Conservation (phyloP, 1,284 basidiomycete genomes). For the Fomitopsis pinicola region DNA sequence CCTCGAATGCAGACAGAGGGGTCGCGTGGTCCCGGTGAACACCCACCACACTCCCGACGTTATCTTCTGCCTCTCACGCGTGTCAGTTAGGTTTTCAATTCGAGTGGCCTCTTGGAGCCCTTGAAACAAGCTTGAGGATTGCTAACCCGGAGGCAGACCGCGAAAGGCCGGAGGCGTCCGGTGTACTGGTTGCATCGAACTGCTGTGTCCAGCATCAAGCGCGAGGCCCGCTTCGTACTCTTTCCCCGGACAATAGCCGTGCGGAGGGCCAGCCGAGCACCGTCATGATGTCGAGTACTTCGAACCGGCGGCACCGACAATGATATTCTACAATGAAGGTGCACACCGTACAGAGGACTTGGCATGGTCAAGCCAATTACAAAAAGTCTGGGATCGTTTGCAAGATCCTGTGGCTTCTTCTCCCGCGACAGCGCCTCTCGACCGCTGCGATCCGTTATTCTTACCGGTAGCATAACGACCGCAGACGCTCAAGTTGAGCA, state of each 20-base stretch:
- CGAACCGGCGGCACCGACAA: background rate
- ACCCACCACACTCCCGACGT: background rate
- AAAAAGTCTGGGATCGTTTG: too few relatives aligned
- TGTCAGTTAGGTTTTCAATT: slow-evolving; percentile 4
- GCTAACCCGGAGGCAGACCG: background rate
- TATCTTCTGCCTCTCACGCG: slow-evolving; percentile 1
- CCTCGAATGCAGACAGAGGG: background rate
- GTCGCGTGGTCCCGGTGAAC: background rate
- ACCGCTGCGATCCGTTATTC: background rate
- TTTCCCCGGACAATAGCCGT: background rate
- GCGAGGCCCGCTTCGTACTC: background rate
- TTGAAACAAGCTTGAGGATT: background rate
- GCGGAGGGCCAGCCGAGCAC: background rate
- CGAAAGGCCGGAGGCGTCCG: background rate
- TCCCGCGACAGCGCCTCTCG: background rate
- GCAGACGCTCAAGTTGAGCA: background rate
- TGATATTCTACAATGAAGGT: background rate
- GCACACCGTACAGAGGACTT: too few relatives aligned
- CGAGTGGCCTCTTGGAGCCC: background rate
- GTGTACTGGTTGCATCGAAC: background rate
- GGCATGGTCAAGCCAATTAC: too few relatives aligned
- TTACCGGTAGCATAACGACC: slow-evolving; percentile 3
- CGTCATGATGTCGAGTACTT: background rate
- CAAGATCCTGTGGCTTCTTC: background rate
- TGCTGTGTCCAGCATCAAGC: background rate